Conservation (phyloP, 192 early-diverging fungal species). For the Linnemannia schmuckeri region DNA sequence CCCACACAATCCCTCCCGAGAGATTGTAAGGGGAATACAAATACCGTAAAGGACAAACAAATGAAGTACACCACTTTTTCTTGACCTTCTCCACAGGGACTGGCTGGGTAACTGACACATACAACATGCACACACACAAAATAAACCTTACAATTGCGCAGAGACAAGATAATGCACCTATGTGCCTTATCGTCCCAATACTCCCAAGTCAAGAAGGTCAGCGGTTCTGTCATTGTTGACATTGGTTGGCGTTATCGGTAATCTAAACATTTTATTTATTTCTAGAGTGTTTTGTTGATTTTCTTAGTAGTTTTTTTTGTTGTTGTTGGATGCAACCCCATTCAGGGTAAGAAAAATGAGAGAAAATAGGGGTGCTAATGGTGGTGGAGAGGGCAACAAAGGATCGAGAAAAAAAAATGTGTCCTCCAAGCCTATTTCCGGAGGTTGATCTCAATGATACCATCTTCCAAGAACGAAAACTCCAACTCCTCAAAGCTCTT, state of each 20-base stretch:
- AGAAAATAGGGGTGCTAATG: neutral
- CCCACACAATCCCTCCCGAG: neutral
- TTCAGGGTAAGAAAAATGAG: neutral
- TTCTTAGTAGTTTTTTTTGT: neutral
- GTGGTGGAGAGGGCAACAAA: neutral
- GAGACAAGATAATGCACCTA: conserved; percentile 3
- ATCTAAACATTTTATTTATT: neutral
- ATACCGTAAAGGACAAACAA: neutral
- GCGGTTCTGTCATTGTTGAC: neutral
- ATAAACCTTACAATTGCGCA: neutral
- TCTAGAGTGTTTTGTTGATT: neutral
- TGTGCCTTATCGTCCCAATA: neutral
- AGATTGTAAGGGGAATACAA: neutral
- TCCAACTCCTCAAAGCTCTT: conserved; percentile 55
- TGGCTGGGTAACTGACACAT: neutral
- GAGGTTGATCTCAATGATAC: conserved; percentile 47
- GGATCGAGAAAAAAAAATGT: neutral
- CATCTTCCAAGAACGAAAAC: conserved; percentile 52
- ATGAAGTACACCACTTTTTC: neutral
- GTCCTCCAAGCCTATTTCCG: neutral
- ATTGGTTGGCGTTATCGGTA: neutral
- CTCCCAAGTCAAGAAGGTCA: neutral
- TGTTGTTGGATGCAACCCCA: neutral
- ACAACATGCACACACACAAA: neutral
- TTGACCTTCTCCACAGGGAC: neutral